phyloP scores from a whole-genome alignment of 352 stramenopile genomes.

The Halophytophthora polymorphica region DNA sequence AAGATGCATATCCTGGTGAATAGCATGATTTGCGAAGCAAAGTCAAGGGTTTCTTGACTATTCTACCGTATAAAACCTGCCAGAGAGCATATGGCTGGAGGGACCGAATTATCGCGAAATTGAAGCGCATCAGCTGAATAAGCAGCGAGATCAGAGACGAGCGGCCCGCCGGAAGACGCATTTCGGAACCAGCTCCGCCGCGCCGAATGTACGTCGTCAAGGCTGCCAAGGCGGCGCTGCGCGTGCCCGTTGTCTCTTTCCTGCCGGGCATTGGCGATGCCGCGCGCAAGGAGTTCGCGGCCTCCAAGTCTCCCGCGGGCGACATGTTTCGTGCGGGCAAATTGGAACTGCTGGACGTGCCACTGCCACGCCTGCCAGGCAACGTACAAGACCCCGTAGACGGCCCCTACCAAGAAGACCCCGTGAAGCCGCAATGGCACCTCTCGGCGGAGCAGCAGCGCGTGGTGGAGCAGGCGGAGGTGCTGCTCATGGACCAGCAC shows the following conservation, averaged over 20 bases:
- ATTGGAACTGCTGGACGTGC: constrained; percentile 30
- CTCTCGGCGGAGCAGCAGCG: constrained; percentile 25
- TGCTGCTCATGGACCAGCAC: constrained; percentile 44
- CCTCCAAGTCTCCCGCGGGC: constrained; percentile 14
- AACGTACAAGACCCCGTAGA: constrained; percentile 34
- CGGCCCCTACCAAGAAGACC: constrained; percentile 23
- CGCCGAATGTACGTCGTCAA: too few species aligned
- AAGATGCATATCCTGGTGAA: too few species aligned
- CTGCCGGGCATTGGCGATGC: constrained; percentile 26
- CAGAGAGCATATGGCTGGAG: too few species aligned
- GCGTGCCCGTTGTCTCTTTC: constrained; percentile 30
- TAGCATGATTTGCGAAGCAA: too few species aligned
- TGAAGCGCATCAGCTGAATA: too few species aligned
- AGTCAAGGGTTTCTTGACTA: too few species aligned
- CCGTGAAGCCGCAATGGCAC: constrained; percentile 19
- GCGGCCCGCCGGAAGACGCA: too few species aligned
- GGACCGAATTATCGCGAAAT: too few species aligned
- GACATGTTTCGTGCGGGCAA: constrained; percentile 26
- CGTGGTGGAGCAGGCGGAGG: constrained; percentile 23
- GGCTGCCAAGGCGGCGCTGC: constrained; percentile 8
- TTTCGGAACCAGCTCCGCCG: too few species aligned
- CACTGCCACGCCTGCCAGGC: constrained; percentile 23
- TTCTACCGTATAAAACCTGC: too few species aligned
- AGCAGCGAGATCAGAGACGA: too few species aligned
- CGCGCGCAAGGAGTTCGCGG: constrained; percentile 28